Evolutionary conservation across 306 rosid species (phyloP).

Genomic region (Gillenia trifoliata): DNA sequence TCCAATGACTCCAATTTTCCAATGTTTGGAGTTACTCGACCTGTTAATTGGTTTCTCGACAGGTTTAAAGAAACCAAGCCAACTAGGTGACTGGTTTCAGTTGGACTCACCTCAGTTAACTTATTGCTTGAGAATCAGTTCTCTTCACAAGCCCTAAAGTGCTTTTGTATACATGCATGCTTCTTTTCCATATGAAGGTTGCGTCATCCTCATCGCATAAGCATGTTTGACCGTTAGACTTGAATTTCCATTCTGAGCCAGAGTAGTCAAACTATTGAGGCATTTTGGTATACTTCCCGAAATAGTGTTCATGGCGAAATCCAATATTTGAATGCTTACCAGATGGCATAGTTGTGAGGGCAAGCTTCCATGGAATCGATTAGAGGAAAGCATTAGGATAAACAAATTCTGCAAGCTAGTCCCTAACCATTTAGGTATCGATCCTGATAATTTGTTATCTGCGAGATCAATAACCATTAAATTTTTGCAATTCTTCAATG

Average conservation of each 20-base stretch:
- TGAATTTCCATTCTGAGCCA: background rate
- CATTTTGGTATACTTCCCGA: slow-evolving; percentile 1
- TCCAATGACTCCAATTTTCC: background rate
- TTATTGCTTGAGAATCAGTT: slow-evolving; percentile 27
- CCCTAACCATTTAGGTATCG: slow-evolving; percentile 9
- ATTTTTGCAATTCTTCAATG: background rate
- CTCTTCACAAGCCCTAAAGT: slow-evolving; percentile 17
- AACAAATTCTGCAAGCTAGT: background rate
- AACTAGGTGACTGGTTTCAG: background rate
- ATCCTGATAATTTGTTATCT: background rate
- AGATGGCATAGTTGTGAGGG: background rate
- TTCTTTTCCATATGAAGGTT: too few species aligned
- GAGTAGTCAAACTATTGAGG: background rate
- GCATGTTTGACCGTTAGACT: too few species aligned
- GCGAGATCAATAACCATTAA: slow-evolving; percentile 5
- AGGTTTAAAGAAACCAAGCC: background rate
- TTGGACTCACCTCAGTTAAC: slow-evolving; percentile 24
- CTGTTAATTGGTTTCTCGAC: slow-evolving; percentile 15
- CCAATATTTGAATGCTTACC: background rate
- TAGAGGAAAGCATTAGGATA: slow-evolving; percentile 2
- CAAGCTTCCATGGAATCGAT: background rate
- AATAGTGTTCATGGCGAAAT: slow-evolving; percentile 1
- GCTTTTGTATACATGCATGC: slow-evolving; percentile 10
- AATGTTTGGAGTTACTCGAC: slow-evolving; percentile 18
- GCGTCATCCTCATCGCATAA: background rate